These are phyloP conservation scores for Yamadazyma mexicana DNA, from an alignment of 1,139 yeast genomes.

Conservation along the genomic window DNA sequence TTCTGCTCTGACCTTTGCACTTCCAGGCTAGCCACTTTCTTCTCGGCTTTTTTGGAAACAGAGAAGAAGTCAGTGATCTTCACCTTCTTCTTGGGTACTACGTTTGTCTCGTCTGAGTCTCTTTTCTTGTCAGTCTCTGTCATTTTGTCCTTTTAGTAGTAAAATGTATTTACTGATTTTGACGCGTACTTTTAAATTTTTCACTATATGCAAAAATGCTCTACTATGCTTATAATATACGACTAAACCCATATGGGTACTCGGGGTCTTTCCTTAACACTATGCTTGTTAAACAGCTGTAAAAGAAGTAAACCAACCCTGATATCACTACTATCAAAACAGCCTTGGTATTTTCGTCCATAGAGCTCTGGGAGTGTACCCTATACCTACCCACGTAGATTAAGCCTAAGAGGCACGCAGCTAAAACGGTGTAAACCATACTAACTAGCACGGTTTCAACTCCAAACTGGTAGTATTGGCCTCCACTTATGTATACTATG, in stretches of 20 bases:
- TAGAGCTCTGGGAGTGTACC: conserved; percentile 19
- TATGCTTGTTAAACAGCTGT: conserved; percentile 41
- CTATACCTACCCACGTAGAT: conserved; percentile 36
- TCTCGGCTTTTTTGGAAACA: conserved; percentile 6
- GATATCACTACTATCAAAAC: conserved; percentile 19
- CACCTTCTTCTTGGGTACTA: conserved; percentile 8
- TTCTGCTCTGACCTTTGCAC: no score
- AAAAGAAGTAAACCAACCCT: conserved; percentile 27
- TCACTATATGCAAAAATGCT: background rate
- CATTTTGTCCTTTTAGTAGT: background rate
- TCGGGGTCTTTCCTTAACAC: conserved; percentile 39
- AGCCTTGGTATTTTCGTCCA: conserved; percentile 20
- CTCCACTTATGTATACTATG: conserved; percentile 59
- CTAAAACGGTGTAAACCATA: conserved; percentile 46
- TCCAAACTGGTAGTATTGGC: conserved; percentile 67
- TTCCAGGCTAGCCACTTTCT: background rate
- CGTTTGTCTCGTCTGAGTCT: background rate
- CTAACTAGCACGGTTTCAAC: conserved; percentile 57
- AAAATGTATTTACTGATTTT: no score
- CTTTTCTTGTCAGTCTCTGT: background rate
- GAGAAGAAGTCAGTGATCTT: conserved; percentile 16
- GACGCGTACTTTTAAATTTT: conserved; percentile 3
- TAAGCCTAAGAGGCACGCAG: conserved; percentile 36
- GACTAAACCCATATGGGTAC: conserved; percentile 40
- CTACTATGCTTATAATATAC: conserved; percentile 24